phyloP scores from a whole-genome alignment of 2,329 filamentous ascomycete genomes.

The Cytospora leucostoma region DNA sequence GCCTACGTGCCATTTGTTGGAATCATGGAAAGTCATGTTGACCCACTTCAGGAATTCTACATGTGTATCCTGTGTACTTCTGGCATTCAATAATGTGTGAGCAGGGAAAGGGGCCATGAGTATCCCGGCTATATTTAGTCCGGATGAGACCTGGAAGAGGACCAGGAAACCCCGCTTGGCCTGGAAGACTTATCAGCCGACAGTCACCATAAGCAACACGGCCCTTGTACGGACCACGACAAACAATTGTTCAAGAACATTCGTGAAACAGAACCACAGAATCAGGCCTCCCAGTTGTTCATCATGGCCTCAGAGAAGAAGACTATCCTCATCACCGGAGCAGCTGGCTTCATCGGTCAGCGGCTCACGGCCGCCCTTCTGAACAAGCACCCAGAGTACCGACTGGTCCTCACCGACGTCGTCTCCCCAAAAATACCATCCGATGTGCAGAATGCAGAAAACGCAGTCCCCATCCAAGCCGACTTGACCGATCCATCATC shows the following conservation, averaged over 20 bases:
- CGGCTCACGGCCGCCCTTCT: slow-evolving; percentile 59
- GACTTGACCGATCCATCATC: slow-evolving; percentile 24
- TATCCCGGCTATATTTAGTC: background rate
- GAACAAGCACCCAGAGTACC: slow-evolving; percentile 38
- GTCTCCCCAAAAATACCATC: slow-evolving; percentile 13
- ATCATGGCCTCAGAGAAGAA: slow-evolving; percentile 20
- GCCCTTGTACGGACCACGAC: background rate
- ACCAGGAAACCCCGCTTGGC: background rate
- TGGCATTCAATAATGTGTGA: background rate
- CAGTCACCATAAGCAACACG: background rate
- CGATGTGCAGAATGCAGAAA: slow-evolving; percentile 1
- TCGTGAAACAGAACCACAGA: too few relatives aligned
- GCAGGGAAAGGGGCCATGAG: background rate
- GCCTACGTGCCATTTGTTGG: background rate
- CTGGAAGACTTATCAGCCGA: background rate
- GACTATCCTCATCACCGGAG: slow-evolving; percentile 62
- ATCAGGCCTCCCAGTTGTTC: background rate
- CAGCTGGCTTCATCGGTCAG: slow-evolving; percentile 66
- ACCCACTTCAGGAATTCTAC: background rate
- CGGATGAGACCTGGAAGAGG: background rate
- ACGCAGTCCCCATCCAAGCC: slow-evolving; percentile 19
- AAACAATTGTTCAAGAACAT: background rate
- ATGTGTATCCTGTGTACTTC: background rate
- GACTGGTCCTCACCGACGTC: slow-evolving; percentile 56
- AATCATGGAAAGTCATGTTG: too few relatives aligned